Evolutionary conservation across 139 green algal species (phyloP).

Genomic region (Zygnema cylindricum): DNA sequence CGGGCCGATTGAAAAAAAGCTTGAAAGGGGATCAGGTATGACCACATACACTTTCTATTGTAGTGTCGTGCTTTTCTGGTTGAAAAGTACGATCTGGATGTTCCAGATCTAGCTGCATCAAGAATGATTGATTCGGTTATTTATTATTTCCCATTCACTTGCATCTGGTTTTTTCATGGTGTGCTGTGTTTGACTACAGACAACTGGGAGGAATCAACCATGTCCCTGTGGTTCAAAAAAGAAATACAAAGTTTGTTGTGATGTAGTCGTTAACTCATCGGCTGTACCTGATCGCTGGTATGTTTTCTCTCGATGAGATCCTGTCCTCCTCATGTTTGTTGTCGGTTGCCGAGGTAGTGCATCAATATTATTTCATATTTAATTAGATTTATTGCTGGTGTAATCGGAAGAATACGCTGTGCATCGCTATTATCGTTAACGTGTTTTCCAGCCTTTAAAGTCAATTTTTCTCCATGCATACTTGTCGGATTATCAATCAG

Average conservation of each 20-base stretch:
- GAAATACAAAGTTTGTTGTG: constrained; percentile 47
- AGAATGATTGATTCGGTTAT: too few relatives aligned
- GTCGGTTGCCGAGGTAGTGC: not conserved
- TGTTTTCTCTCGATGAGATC: not conserved
- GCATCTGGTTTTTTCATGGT: too few relatives aligned
- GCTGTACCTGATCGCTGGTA: not conserved
- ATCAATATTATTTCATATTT: not conserved
- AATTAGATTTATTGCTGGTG: too few relatives aligned
- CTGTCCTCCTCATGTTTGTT: not conserved
- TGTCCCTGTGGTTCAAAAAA: constrained; percentile 39
- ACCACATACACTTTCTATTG: too few relatives aligned
- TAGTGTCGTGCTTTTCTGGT: too few relatives aligned
- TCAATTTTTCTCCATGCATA: not conserved
- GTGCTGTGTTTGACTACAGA: not conserved
- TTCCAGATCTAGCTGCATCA: too few relatives aligned
- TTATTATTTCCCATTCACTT: too few relatives aligned
- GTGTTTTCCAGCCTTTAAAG: not conserved
- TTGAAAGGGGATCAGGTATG: too few relatives aligned
- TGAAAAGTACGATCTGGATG: too few relatives aligned
- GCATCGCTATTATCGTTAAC: not conserved
- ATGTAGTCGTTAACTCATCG: not conserved
- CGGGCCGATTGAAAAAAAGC: too few relatives aligned
- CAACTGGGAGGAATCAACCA: constrained; percentile 7
- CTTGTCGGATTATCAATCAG: not conserved
- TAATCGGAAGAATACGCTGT: not conserved